Evolutionary conservation across 148 eudicot genomes (phyloP), one percentile per base, ranked within the genome.

Genomic region (Simmondsia chinensis): DNA sequence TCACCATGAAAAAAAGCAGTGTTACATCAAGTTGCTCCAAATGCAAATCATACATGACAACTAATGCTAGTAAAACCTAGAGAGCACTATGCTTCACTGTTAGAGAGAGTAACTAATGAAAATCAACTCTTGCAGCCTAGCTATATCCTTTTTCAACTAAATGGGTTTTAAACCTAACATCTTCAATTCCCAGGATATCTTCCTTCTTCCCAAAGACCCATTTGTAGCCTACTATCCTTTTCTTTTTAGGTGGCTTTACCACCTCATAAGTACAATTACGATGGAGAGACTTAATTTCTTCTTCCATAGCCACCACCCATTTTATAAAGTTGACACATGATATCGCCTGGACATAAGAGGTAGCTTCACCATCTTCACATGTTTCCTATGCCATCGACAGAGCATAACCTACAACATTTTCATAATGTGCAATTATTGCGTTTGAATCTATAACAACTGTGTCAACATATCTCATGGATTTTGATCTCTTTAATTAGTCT

Each of bases 21-120:
- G 7, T 54, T 43, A 43, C 40, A 23, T 54, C 59, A 4, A 54
- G 14, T 16, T 43, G 24, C 15, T 43, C 42, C 2, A 54, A 20
- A 14, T 54, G 22, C 3, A 42, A 9, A 33, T 54, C 32, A 12
- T 13, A 18, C n/a, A 13, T 1, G 10, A 32, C 50, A 33, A 54
- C 42, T 11, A 54, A 1, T 7, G 28, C 23, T 10, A 48, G 28
- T 2, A 54, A 33, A 7, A 32, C 26, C 3, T 23, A 20, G 10
- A 54, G 43, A n/a, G 50, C 31, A 4, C 41, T 42, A 9, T 54
- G 59, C 1, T 9, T 25, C 17, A 54, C 42, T 1, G 43, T n/a
- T 3, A 23, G 50, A 19, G 42, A 32, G 6, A 54, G 23, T 16
- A 54, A 23, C 16, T 54, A 39, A 20, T 41, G 17, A 22, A 18